Conservation (phyloP, 2,329 filamentous ascomycete species). For the Grosmannia penicillata region DNA sequence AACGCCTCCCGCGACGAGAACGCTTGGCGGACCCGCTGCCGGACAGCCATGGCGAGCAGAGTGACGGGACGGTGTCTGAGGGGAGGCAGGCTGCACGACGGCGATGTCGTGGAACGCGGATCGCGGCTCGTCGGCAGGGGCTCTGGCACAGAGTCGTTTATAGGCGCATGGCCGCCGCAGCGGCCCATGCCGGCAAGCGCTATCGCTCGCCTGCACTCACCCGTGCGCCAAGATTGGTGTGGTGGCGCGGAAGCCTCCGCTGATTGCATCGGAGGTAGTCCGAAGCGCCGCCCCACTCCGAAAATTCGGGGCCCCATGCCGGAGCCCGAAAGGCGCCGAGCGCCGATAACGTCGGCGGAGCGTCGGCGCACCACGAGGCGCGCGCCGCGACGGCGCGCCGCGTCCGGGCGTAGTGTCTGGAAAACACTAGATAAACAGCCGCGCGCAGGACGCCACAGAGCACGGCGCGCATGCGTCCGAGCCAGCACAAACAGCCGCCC, state of each 20-base stretch:
- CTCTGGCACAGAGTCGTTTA: slow-evolving; percentile 1
- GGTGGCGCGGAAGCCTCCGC: background rate
- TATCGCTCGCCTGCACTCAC: too few species aligned
- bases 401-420: too few species aligned
- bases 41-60: slow-evolving; percentile 2
- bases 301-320: too few species aligned
- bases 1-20: slow-evolving; percentile 5
- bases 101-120: too few species aligned
- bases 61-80: background rate
- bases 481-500: too few species aligned
- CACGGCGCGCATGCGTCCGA: too few species aligned
- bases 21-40: slow-evolving; percentile 2
- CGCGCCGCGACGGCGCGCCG: too few species aligned
- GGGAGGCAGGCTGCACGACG: background rate
- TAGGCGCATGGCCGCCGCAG: background rate
- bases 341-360: too few species aligned
- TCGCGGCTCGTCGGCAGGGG: background rate
- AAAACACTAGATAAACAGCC: too few species aligned
- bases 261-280: background rate
- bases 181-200: background rate
- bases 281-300: background rate
- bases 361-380: too few species aligned
- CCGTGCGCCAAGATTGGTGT: slow-evolving; percentile 1
- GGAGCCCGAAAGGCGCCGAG: background rate
- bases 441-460: too few species aligned